Conservation (phyloP, 2,329 filamentous ascomycete genomes). For the Penicillium sp. region DNA sequence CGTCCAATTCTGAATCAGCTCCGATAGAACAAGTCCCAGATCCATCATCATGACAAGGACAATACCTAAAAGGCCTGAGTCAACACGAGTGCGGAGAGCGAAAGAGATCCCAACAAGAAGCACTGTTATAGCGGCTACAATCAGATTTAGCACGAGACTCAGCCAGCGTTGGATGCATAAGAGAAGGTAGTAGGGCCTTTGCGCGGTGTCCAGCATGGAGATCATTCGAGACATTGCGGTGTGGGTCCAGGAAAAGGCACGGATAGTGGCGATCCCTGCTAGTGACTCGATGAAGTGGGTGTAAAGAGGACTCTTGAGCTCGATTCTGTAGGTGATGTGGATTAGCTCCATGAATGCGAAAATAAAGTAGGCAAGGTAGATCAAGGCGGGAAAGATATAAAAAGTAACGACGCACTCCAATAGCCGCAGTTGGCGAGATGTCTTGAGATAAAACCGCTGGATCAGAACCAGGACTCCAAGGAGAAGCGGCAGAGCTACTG, state of each 20-base stretch:
- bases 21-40: constrained; percentile 27
- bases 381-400: too few relatives aligned
- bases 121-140: constrained; percentile 37
- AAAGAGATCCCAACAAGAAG: constrained; percentile 39
- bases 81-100: constrained; percentile 26
- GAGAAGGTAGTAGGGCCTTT: constrained; percentile 41
- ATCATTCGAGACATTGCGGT: constrained; percentile 2
- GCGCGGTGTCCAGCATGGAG: constrained; percentile 33
- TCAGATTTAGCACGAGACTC: constrained; percentile 36
- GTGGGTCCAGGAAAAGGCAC: constrained; percentile 12
- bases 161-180: constrained; percentile 42
- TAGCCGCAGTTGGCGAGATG: constrained; percentile 15
- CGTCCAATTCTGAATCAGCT: constrained; percentile 44
- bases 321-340: background rate
- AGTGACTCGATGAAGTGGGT: constrained; percentile 17
- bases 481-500: constrained; percentile 9
- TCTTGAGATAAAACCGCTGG: constrained; percentile 15
- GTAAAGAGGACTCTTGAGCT: constrained; percentile 16
- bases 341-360: too few relatives aligned
- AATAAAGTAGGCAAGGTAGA: too few relatives aligned
- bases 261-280: constrained; percentile 12
- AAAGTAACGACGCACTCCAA: constrained; percentile 2
- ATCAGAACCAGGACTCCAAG: constrained; percentile 8
- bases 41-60: constrained; percentile 41
- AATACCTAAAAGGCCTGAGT: constrained; percentile 39